These are phyloP conservation scores for Aspergillus ochraceus DNA, from an alignment of 2,329 filamentous ascomycete species.

Conservation along the genomic window DNA sequence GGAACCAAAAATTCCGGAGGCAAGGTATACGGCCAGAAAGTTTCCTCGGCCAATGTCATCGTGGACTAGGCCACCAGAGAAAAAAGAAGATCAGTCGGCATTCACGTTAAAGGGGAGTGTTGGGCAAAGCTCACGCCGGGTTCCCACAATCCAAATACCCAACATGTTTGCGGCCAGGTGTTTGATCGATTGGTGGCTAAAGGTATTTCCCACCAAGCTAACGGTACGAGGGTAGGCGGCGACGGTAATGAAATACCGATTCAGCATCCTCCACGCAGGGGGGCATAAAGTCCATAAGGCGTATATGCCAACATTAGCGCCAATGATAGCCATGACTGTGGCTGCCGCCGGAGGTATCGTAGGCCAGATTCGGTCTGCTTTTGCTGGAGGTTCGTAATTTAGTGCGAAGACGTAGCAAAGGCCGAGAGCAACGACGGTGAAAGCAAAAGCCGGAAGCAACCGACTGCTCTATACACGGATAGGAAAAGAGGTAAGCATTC, in stretches of 20 bases:
- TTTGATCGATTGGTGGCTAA: slow-evolving; percentile 56
- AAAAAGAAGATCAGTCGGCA: background rate
- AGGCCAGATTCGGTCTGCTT: slow-evolving; percentile 51
- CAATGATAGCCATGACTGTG: slow-evolving; percentile 52
- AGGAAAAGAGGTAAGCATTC: background rate
- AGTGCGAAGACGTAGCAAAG: slow-evolving; percentile 47
- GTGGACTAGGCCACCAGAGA: slow-evolving; percentile 41
- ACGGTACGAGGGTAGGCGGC: slow-evolving; percentile 54
- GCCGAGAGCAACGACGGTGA: slow-evolving; percentile 39
- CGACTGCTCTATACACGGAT: slow-evolving; percentile 38
- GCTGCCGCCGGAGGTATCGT: slow-evolving; percentile 52
- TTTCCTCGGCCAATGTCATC: slow-evolving; percentile 58
- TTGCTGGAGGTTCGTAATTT: slow-evolving; percentile 51
- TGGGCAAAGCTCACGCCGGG: slow-evolving; percentile 39
- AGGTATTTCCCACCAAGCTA: slow-evolving; percentile 55
- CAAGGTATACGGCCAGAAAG: slow-evolving; percentile 55
- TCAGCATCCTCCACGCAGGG: slow-evolving; percentile 56
- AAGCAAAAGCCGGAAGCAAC: slow-evolving; percentile 47
- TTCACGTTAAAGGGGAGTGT: slow-evolving; percentile 9
- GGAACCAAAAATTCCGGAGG: slow-evolving; percentile 49
- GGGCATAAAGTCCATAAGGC: slow-evolving; percentile 52
- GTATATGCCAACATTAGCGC: slow-evolving; percentile 52
- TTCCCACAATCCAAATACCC: slow-evolving; percentile 56
- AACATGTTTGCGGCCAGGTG: slow-evolving; percentile 58
- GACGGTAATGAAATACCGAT: slow-evolving; percentile 56